Evolutionary conservation across 2,329 filamentous ascomycete genomes (phyloP), one percentile per base, ranked within the genome.

Genomic region (Talaromyces sp.): DNA sequence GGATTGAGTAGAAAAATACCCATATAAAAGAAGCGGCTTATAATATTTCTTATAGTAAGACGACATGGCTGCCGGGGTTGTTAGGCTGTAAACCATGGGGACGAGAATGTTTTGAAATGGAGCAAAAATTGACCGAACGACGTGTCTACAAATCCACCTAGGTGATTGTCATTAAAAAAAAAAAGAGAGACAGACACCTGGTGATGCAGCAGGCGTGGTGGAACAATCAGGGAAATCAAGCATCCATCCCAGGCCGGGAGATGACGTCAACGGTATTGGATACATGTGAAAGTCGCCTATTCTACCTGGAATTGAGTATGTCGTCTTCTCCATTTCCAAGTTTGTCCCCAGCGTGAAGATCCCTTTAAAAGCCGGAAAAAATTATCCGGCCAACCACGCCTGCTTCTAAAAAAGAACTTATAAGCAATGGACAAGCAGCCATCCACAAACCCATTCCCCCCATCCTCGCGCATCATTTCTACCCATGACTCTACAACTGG

Each of bases 401-500:
- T n/a, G 36, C 4, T 28, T 4, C 14, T 18, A 31, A 8, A 16
- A 28, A 31, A 10, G 5, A 53, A 16, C 42, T 16, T 5, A 4
- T 23, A 28, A n/a, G 8, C 4, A 33, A 53, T 53, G 50, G 44
- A 47, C 44, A 27, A 27, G n/a, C 8, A 47, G 44, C 12, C 14
- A 34, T 47, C 52, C 6, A 56, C 52, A 28, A 53, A 51, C 33
- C 59, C 59, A 40, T 60, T 60, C 59, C 36, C 59, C 14, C 10
- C 36, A 12, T 56, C 52, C 23, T 30, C 30, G 5, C 59, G 59
- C 18, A 56, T 60, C 40, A 54, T 56, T 12, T 60, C 59, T 36
- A 60, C 53, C 27, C 59, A 60, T 33, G 52, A 60, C 53, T 28
- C 59, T 23, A 52, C 18, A 9, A 60, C 53, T 28, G 59, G 59